phyloP scores from a whole-genome alignment of 2,329 filamentous ascomycete species.

The Lachnellula subtilissima region DNA sequence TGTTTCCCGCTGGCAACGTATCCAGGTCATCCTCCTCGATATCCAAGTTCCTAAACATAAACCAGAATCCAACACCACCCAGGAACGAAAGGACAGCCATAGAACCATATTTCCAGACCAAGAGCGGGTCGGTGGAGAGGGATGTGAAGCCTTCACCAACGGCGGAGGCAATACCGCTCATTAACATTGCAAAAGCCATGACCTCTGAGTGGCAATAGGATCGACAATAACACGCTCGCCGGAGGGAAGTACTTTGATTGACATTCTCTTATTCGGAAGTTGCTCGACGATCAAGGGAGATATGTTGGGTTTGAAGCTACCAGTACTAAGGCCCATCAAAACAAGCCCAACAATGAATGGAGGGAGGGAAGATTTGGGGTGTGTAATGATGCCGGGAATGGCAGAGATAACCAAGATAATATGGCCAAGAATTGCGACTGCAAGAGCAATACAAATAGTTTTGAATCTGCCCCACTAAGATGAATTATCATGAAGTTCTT shows the following conservation, averaged over 20 bases:
- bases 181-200: conserved; percentile 64
- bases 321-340: conserved; percentile 63
- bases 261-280: conserved; percentile 43
- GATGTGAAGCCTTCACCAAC: conserved; percentile 64
- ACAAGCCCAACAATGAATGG: conserved; percentile 59
- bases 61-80: conserved; percentile 63
- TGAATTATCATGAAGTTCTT: too few species aligned
- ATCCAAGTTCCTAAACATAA: conserved; percentile 62
- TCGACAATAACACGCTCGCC: conserved; percentile 59
- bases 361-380: conserved; percentile 48
- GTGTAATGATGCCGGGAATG: conserved; percentile 53
- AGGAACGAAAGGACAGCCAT: conserved; percentile 58
- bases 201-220: conserved; percentile 56
- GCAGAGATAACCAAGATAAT: conserved; percentile 60
- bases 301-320: conserved; percentile 69
- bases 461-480: conserved; percentile 54
- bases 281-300: conserved; percentile 60
- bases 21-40: conserved; percentile 65
- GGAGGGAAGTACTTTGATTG: conserved; percentile 43
- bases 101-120: conserved; percentile 67
- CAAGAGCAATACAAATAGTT: conserved; percentile 45
- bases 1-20: conserved; percentile 39
- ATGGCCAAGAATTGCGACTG: conserved; percentile 57
- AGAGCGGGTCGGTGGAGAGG: conserved; percentile 57
- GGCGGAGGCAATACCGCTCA: conserved; percentile 63